A percentile compares a stretch with the other conserved stretches of the same genome.
Conservation (phyloP, 2,329 filamentous ascomycete species). For the Sclerotiophoma versabilis region DNA sequence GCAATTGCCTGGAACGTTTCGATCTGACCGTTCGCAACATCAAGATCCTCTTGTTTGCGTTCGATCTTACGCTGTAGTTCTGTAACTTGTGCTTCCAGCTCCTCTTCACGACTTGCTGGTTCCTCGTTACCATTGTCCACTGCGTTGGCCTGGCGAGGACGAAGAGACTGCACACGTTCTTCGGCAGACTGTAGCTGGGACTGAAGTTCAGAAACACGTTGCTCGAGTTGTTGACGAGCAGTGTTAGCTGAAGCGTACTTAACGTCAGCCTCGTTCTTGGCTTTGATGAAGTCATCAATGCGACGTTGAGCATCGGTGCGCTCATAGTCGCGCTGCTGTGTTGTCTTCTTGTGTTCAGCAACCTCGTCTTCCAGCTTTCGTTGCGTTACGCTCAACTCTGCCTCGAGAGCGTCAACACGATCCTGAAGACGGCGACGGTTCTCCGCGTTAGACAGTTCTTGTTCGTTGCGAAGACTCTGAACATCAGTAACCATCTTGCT, state of each 20-base stretch:
- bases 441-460: slow-evolving; percentile 84
- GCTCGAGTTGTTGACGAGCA: slow-evolving; percentile 85
- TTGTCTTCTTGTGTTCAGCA: slow-evolving; percentile 83
- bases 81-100: slow-evolving; percentile 81
- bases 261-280: slow-evolving; percentile 80
- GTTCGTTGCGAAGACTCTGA: slow-evolving; percentile 90
- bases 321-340: slow-evolving; percentile 88
- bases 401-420: slow-evolving; percentile 79
- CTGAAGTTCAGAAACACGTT: slow-evolving; percentile 84
- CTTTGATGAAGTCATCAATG: slow-evolving; percentile 88
- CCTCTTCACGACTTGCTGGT: slow-evolving; percentile 73
- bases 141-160: slow-evolving; percentile 70
- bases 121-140: slow-evolving; percentile 58
- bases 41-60: slow-evolving; percentile 78
- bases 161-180: slow-evolving; percentile 81
- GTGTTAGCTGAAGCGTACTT: slow-evolving; percentile 88
- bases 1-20: slow-evolving; percentile 91
- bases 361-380: slow-evolving; percentile 82
- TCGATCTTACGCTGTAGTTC: slow-evolving; percentile 90
- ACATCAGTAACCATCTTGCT: slow-evolving; percentile 84
- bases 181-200: slow-evolving; percentile 89
- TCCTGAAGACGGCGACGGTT: slow-evolving; percentile 78
- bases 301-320: slow-evolving; percentile 86
- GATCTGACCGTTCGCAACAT: slow-evolving; percentile 79
- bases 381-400: slow-evolving; percentile 79